phyloP scores from a whole-genome alignment of 352 stramenopile species.

The Blastocystis hominis region DNA sequence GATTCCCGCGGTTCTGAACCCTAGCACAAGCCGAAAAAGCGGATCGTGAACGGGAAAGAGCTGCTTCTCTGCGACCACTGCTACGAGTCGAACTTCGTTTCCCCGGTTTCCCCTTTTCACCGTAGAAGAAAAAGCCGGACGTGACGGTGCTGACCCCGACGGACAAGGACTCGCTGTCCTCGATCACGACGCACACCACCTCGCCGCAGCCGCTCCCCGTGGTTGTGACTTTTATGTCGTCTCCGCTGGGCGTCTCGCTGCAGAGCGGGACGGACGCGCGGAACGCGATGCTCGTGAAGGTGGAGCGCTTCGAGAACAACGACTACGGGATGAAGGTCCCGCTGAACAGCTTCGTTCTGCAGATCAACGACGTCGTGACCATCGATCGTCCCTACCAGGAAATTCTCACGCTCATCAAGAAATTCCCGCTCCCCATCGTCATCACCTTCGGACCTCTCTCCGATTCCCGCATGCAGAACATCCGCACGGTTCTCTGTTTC shows the following conservation, averaged over 20 bases:
- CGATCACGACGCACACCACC: neutral
- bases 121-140: neutral
- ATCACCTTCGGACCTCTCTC: neutral
- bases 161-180: neutral
- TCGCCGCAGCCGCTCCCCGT: neutral
- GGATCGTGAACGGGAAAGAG: neutral
- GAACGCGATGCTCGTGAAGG: neutral
- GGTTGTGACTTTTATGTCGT: conserved; percentile 5
- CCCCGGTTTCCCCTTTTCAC: neutral
- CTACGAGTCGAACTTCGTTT: neutral
- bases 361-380: conserved; percentile 1
- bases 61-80: conserved; percentile 1
- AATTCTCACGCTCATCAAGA: conserved; percentile 18
- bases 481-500: neutral
- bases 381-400: neutral
- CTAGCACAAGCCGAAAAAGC: neutral
- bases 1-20: neutral
- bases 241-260: conserved; percentile 25
- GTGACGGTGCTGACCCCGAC: neutral
- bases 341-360: conserved; percentile 1
- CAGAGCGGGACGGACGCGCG: neutral
- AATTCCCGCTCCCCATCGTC: neutral
- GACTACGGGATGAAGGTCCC: conserved; percentile 36
- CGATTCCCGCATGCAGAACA: neutral
- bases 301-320: conserved; percentile 18